Evolutionary conservation across 2,329 filamentous ascomycete species (phyloP).

Genomic region (Calonectria montana): DNA sequence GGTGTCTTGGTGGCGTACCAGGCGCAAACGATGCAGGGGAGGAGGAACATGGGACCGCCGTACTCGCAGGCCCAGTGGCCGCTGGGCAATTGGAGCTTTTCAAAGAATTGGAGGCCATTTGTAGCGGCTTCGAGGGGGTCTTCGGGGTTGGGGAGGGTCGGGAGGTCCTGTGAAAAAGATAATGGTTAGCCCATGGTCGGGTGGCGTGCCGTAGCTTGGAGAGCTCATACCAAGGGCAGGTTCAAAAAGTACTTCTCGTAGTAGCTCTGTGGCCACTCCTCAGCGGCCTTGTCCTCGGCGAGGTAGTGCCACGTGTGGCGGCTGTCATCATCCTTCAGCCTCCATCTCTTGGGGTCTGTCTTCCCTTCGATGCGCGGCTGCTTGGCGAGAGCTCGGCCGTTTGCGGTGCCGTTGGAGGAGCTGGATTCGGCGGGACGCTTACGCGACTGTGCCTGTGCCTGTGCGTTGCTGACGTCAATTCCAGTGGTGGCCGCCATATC

Average conservation of each 20-base stretch:
- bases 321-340: conserved; percentile 83
- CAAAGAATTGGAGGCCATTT: conserved; percentile 91
- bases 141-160: conserved; percentile 75
- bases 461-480: conserved; percentile 44
- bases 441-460: conserved; percentile 45
- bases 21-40: conserved; percentile 85
- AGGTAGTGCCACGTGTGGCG: conserved; percentile 96
- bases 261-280: conserved; percentile 84
- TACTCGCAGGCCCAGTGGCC: conserved; percentile 99
- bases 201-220: neutral
- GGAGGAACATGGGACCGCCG: conserved; percentile 94
- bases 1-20: conserved; percentile 92
- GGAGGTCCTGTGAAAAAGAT: conserved; percentile 69
- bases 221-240: conserved; percentile 73
- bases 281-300: conserved; percentile 74
- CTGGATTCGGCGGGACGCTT: conserved; percentile 58
- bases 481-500: conserved; percentile 47
- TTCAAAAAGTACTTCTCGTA: conserved; percentile 94
- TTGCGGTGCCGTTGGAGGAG: conserved; percentile 52
- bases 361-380: conserved; percentile 62
- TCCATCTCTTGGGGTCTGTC: conserved; percentile 87
- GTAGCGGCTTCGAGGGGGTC: conserved; percentile 80
- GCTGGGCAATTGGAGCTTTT: conserved; percentile 85
- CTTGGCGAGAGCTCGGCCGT: conserved; percentile 53
- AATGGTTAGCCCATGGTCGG: neutral